Percentiles rank a stretch among this genome's conserved stretches.
phyloP scores from a whole-genome alignment of 352 stramenopile genomes.

The Globisporangium megalacanthum region DNA sequence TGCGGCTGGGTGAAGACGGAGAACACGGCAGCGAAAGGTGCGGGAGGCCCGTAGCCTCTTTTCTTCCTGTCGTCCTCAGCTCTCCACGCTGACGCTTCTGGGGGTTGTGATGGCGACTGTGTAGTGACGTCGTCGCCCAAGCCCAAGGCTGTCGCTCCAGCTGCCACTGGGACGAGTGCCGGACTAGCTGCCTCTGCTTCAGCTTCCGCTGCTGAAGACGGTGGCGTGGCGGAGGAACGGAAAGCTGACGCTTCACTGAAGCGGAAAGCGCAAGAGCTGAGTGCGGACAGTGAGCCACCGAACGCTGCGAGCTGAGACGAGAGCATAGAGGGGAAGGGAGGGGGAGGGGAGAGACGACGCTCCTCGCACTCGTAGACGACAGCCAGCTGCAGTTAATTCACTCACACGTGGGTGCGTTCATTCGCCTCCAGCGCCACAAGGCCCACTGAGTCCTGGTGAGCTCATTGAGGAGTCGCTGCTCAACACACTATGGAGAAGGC shows the following conservation, averaged over 20 bases:
- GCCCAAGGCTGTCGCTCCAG: conserved; percentile 1
- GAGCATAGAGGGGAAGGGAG: background rate
- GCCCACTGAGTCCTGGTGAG: too few species aligned
- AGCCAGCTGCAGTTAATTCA: too few species aligned
- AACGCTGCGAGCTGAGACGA: background rate
- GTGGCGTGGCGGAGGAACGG: background rate
- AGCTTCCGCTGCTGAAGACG: background rate
- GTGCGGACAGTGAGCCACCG: background rate
- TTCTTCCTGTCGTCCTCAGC: too few species aligned
- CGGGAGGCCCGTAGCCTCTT: too few species aligned
- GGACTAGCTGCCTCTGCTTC: background rate
- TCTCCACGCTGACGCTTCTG: background rate
- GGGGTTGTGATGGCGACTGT: background rate
- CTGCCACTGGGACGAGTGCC: background rate
- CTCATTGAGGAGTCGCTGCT: too few species aligned
- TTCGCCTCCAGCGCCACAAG: too few species aligned
- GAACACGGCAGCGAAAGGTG: conserved; percentile 38
- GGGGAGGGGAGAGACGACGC: too few species aligned
- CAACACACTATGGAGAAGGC: too few species aligned
- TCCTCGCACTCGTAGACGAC: too few species aligned
- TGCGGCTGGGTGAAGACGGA: conserved; percentile 83
- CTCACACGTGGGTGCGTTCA: too few species aligned
- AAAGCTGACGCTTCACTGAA: conserved; percentile 22
- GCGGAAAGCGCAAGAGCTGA: conserved; percentile 52
- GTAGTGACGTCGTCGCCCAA: conserved; percentile 12